Evolutionary conservation across 1,284 basidiomycete genomes (phyloP).

Genomic region (Porodaedalea pini): DNA sequence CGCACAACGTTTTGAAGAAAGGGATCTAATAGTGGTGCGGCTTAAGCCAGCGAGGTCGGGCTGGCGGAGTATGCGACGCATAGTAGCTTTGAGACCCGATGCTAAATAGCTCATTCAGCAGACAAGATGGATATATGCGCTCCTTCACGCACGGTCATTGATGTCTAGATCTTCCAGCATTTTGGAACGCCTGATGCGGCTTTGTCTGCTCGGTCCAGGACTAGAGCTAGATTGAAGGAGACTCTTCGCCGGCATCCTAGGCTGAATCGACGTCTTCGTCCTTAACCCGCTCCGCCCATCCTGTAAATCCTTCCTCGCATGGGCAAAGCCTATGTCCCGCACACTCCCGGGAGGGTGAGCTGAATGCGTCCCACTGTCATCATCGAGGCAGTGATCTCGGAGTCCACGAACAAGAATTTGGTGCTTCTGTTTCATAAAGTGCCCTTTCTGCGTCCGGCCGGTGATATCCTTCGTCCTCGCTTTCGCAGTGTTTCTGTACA

Average conservation of each 20-base stretch:
- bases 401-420: constrained; percentile 43
- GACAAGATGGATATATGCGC: neutral
- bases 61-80: constrained; percentile 40
- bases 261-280: neutral
- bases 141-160: constrained; percentile 34
- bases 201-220: constrained; percentile 20
- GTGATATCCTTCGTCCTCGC: constrained; percentile 48
- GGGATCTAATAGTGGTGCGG: neutral
- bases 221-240: constrained; percentile 9
- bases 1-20: neutral
- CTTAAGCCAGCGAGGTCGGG: constrained; percentile 45
- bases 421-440: constrained; percentile 54
- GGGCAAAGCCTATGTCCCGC: constrained; percentile 31
- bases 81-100: constrained; percentile 36
- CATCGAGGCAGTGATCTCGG: constrained; percentile 7
- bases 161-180: constrained; percentile 38
- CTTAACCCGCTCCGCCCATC: neutral
- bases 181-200: constrained; percentile 28
- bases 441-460: constrained; percentile 46
- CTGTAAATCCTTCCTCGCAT: constrained; percentile 29
- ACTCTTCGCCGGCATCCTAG: neutral
- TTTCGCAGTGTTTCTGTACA: constrained; percentile 49
- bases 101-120: constrained; percentile 29
- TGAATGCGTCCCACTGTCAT: constrained; percentile 21
- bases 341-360: neutral